Evolutionary conservation across 495 filamentous ascomycete genomes (phyloP), one percentile per base, ranked within the genome.

Genomic region (Talaromyces borbonicus): DNA sequence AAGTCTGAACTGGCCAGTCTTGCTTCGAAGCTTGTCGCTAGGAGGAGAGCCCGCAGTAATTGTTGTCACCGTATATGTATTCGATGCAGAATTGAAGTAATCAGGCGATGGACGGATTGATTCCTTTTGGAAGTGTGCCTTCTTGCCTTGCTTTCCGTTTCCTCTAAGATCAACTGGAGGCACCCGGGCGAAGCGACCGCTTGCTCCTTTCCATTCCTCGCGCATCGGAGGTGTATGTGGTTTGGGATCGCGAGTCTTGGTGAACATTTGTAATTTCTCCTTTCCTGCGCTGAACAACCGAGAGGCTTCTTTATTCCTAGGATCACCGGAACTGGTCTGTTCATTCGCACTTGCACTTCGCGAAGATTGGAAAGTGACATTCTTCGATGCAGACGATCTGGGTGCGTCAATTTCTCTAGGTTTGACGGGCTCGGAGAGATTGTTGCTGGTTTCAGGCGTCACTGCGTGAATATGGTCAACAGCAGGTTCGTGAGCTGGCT

Each of bases 171-270:
- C 52, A 23, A 63, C 54, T 18, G 60, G 60, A 9, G 47, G 46
- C 9, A 73, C 55, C 33, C 75, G 69, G 20, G 63, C 59, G 18
- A 60, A 52, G 20, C 72, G 71, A 38, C 72, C 72, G 51, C 64
- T 72, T 22, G 68, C 61, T 26, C 73, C 68, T 39, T 65, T 73
- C 74, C 73, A 78, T 36, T 68, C 68, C 41, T 71, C 66, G 43
- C 62, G 61, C 24, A 31, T 22, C 11, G 31, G 35, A 31, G 19
- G 18, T 44, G 19, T 40, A 47, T 8, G 44, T 16, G 19, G 25
- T 31, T 46, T 46, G 8, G 22, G 43, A 72, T 50, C 58, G 56
- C 4, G 68, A 67, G 49, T 40, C 11, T 60, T 29, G 39, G 40
- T 12, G 35, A 56, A 23, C 47, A 33, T 39, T 56, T 49, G 22